These are phyloP conservation scores for Ajuga chamaepitys DNA, from an alignment of 257 asterid genomes.

Conservation along the genomic window DNA sequence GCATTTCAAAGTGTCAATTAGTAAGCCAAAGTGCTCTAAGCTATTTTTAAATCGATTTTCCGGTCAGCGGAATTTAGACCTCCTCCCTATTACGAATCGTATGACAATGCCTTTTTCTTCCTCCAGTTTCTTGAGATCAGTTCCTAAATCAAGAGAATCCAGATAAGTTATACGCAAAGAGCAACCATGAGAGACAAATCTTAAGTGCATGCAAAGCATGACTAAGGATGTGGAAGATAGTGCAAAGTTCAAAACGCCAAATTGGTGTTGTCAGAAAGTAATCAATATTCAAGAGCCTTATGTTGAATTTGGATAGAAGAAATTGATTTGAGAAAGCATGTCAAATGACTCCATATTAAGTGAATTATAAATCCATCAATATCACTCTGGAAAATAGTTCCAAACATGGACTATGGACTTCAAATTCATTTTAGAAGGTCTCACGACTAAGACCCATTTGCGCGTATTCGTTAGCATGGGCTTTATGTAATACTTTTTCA, in stretches of 20 bases:
- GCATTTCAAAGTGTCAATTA: constrained; percentile 37
- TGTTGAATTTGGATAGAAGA: too few relatives aligned
- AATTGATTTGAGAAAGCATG: too few relatives aligned
- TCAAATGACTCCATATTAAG: too few relatives aligned
- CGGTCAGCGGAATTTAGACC: constrained; percentile 38
- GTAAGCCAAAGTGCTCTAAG: constrained; percentile 25
- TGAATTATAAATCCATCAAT: too few relatives aligned
- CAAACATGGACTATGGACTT: too few relatives aligned
- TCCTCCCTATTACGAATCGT: constrained; percentile 85
- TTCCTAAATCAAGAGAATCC: constrained; percentile 35
- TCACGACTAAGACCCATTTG: too few relatives aligned
- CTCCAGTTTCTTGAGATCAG: constrained; percentile 52
- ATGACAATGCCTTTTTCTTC: constrained; percentile 68
- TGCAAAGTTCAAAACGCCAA: background rate
- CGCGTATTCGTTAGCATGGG: too few relatives aligned
- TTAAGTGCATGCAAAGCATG: background rate
- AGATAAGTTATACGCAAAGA: constrained; percentile 18
- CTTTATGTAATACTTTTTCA: too few relatives aligned
- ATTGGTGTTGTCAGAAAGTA: background rate
- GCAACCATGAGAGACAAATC: background rate
- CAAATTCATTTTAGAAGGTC: too few relatives aligned
- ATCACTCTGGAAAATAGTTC: too few relatives aligned
- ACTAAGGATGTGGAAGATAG: background rate
- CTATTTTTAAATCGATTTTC: constrained; percentile 16
- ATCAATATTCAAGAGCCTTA: background rate